Base-by-base conservation (phyloP, 257 asterid species). In the Ballota nigra region DNA sequence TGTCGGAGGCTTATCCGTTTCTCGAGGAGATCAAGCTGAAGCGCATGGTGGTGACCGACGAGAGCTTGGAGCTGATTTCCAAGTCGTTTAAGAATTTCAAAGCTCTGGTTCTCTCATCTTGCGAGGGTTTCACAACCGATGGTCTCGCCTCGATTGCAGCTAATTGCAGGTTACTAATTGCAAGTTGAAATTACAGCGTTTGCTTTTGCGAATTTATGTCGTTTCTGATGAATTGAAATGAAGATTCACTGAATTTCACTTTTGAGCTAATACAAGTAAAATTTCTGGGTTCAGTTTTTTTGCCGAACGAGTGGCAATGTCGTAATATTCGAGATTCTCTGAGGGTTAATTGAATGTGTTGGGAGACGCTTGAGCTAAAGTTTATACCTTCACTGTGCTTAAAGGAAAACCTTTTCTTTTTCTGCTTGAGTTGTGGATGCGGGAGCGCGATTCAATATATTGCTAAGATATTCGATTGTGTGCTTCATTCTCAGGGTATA, bases 111-210 rank as follows among this genome's bases (percentile, higher is more conserved):
- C 85, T 93, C 71, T 77, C 89, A 26, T 81, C 92, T 0, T 93
- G 98, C 70, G 97, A 90, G 64, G 98, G 97, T 26, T 88, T 93
- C 18, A 85, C 94, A 6, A 93, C 98, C 1, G 93, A 84, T 26
- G 98, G 98, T 2, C 96, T 93, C 49, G 96, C 94, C 2, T 74
- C 92, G 75, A 85, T 93, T 90, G 98, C 97, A 10, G 90, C 96
- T 67, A 85, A 87, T 69, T 93, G 98, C 97, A 90, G 97, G 98
- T 92, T 49, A 10, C 8, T 40, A 47, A 5, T 0, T 40, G 12
- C 63, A 18, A 49, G 29, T 13, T 62, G 38, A 1, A 43, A 26
- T 36, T 28, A 7, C 13, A 5, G 5, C 33, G 5, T 34, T 29
- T 22, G 5, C 0, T 71, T 16, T 69, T 29, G 18, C n/a, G 2